A percentile compares a stretch with the other conserved stretches of the same genome.
Evolutionary conservation across 768 basidiomycete species (phyloP).

Genomic region (Calocybe gangraenosa): DNA sequence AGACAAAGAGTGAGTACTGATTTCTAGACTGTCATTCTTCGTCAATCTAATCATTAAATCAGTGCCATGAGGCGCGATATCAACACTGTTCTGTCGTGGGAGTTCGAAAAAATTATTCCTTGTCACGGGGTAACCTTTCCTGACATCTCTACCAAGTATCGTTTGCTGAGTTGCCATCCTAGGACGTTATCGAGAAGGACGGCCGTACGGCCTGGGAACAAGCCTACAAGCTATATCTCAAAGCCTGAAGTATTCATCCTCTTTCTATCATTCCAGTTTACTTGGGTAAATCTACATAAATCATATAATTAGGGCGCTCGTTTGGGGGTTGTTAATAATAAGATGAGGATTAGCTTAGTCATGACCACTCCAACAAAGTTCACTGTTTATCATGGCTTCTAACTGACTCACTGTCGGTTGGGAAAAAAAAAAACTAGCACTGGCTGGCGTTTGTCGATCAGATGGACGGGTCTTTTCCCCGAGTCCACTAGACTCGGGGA

Average conservation of each 20-base stretch:
- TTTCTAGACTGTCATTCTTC: neutral
- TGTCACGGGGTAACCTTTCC: constrained; percentile 46
- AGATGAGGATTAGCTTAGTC: no score
- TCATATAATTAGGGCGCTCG: neutral
- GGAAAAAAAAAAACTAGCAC: no score
- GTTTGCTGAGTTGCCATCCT: neutral
- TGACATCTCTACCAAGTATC: neutral
- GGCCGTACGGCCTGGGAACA: constrained; percentile 49
- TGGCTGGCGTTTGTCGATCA: no score
- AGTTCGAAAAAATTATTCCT: constrained; percentile 63
- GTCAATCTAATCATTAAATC: constrained; percentile 2
- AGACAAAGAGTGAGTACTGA: constrained; percentile 27
- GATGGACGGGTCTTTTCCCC: no score
- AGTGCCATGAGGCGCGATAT: constrained; percentile 55
- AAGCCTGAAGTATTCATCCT: neutral
- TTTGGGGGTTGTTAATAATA: no score
- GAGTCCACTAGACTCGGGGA: no score
- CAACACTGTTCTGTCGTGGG: constrained; percentile 60
- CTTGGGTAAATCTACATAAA: neutral
- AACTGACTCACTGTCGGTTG: no score
- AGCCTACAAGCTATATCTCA: constrained; percentile 27
- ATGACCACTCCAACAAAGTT: no score
- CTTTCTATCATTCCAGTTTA: neutral
- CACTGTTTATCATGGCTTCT: no score
- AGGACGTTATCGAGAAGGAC: constrained; percentile 53